Percentiles rank a stretch among this genome's conserved stretches.
Conservation (phyloP, 495 filamentous ascomycete species). For the Xylaria cubensis region DNA sequence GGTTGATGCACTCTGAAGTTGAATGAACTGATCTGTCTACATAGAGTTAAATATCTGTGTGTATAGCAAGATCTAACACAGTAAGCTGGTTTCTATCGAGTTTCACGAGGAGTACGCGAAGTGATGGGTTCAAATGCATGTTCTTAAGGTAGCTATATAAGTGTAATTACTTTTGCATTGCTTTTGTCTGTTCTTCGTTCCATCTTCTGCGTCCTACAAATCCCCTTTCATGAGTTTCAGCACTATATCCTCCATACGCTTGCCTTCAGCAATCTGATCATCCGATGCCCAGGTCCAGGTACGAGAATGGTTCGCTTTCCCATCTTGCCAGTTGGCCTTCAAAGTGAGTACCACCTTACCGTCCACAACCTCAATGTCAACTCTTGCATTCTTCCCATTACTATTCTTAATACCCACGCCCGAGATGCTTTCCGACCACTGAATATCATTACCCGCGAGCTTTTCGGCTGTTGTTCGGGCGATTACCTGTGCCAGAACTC, state of each 20-base stretch:
- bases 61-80: not conserved
- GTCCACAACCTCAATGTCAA: conserved; percentile 28
- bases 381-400: conserved; percentile 22
- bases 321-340: conserved; percentile 21
- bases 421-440: conserved; percentile 28
- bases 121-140: not conserved
- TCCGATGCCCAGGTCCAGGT: conserved; percentile 23
- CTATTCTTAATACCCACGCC: conserved; percentile 29
- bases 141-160: not conserved
- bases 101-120: not conserved
- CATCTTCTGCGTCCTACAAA: conserved; percentile 1
- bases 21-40: not conserved
- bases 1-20: not conserved
- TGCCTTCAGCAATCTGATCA: not conserved
- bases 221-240: conserved; percentile 18
- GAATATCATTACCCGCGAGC: conserved; percentile 29
- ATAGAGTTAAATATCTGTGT: not conserved
- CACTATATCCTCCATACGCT: conserved; percentile 17
- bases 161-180: not conserved
- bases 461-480: conserved; percentile 19
- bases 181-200: not conserved
- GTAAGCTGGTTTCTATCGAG: not conserved
- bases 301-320: not conserved
- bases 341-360: conserved; percentile 30
- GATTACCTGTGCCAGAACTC: conserved; percentile 30